Evolutionary conservation across 164 flowering plant genomes (phyloP).

Genomic region (Aristolochia contorta): DNA sequence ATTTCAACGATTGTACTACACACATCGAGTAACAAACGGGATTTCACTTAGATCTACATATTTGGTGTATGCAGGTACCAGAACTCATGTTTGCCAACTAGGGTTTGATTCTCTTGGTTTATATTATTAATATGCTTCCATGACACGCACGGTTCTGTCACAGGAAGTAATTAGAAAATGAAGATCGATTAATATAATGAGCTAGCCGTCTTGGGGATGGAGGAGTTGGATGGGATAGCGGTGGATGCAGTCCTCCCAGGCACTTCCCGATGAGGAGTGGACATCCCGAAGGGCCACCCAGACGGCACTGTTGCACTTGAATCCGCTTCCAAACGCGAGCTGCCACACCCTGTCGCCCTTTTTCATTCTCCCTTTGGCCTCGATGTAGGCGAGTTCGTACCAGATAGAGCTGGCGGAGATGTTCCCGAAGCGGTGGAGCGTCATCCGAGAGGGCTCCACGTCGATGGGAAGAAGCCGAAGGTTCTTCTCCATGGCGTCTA

Average conservation of each 20-base stretch:
- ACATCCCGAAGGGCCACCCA: conserved; percentile 28
- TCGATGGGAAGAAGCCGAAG: conserved; percentile 21
- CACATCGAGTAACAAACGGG: too few species aligned
- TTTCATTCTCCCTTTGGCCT: conserved; percentile 34
- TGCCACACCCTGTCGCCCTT: conserved; percentile 36
- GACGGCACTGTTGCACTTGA: conserved; percentile 39
- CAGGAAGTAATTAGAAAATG: too few species aligned
- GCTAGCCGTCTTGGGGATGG: too few species aligned
- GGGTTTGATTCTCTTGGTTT: too few species aligned
- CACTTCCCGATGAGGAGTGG: conserved; percentile 18
- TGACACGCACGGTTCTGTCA: too few species aligned
- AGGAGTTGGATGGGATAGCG: conserved; percentile 25
- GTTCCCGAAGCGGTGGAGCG: conserved; percentile 36
- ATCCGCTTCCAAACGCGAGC: conserved; percentile 33
- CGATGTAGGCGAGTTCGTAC: conserved; percentile 36
- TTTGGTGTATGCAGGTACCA: too few species aligned
- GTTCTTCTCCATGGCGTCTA: conserved; percentile 40
- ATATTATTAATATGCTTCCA: too few species aligned
- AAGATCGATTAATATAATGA: too few species aligned
- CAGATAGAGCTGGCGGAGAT: conserved; percentile 37
- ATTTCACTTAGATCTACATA: too few species aligned
- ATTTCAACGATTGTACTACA: too few species aligned
- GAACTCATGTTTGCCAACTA: too few species aligned
- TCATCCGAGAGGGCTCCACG: conserved; percentile 39
- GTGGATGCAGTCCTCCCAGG: conserved; percentile 33